Base-by-base conservation (phyloP, 78 protist species). In the Diacronema lutheri region DNA sequence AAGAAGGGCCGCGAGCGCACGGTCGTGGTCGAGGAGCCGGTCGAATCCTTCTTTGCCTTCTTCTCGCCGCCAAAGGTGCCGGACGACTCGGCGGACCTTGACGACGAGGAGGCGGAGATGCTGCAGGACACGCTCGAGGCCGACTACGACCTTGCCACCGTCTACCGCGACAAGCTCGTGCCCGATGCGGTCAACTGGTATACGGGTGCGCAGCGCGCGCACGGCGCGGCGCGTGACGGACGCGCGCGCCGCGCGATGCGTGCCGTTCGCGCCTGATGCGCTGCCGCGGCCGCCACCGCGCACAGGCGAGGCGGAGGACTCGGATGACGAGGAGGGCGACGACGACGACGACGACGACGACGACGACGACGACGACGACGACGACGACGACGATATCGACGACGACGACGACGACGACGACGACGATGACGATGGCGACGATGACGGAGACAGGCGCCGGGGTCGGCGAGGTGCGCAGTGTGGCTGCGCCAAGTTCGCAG, bases 1-100 rank as follows among this genome's bases (percentile, higher is more conserved):
- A 50, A 77, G 62, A 77, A 77, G 66, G 83, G 83, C 14, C 33
- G 57, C 46, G 83, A 50, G 40, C 83, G 83, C 68, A 57, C 66
- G 5, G n/a, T 77, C 83, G 57, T 16, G 66, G 50, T 25, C 20
- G 68, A 77, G 68, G 83, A 56, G 83, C 83, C 64, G 37, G 25
- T 29, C 35, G 83, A 77, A 56, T 57, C 71, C 29, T 77, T 55
- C 44, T 77, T 77, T 68, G n/a, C 56, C 50, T 77, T 77, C 83
- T 77, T 77, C 55, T 4, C 6, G 29, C 83, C 83, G 26, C 83
- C 83, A 4, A 33, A 50, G 33, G n/a, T 50, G 31, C 71, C 62
- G 16, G 83, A 57, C 3, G 83, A 29, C 23, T 65, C 55, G 20
- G 83, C 10, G 50, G 83, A 77, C 38, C 56, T 57, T 46, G 71